A percentile compares a stretch with the other conserved stretches of the same genome.
These are phyloP conservation scores for Hygrocybe punicea DNA, from an alignment of 768 basidiomycete genomes.

Conservation along the genomic window DNA sequence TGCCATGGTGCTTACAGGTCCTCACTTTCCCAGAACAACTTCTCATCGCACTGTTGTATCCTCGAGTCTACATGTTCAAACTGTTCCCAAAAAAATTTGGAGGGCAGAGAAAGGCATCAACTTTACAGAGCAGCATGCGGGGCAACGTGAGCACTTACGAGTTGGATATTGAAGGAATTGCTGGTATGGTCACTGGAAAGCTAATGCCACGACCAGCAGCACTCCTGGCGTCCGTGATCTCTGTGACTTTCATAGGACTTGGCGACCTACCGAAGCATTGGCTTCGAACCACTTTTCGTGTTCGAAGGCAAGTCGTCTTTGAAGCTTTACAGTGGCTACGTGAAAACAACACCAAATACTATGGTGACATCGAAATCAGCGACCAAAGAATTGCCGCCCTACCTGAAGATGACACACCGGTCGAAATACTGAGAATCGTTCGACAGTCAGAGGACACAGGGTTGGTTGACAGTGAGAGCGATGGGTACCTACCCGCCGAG, in stretches of 20 bases:
- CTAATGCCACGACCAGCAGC: constrained; percentile 22
- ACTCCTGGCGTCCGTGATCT: constrained; percentile 27
- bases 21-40: too few relatives aligned
- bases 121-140: constrained; percentile 19
- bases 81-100: constrained; percentile 31
- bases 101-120: not conserved
- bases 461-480: constrained; percentile 25
- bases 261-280: constrained; percentile 15
- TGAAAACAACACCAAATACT: constrained; percentile 25
- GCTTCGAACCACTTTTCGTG: constrained; percentile 23
- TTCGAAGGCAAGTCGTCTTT: constrained; percentile 17
- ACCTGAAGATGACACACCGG: constrained; percentile 34
- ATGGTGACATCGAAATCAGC: constrained; percentile 21
- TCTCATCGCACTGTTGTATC: too few relatives aligned
- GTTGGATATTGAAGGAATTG: constrained; percentile 18
- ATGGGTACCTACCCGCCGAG: not conserved
- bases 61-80: constrained; percentile 34
- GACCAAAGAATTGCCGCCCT: constrained; percentile 16
- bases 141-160: constrained; percentile 36
- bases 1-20: too few relatives aligned
- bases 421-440: constrained; percentile 20
- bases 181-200: constrained; percentile 22
- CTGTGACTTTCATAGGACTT: constrained; percentile 29
- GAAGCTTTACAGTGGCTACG: constrained; percentile 33
- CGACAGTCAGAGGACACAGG: constrained; percentile 21